Evolutionary conservation across 345 rosid species (phyloP).

Genomic region (Ailanthus altissimus): DNA sequence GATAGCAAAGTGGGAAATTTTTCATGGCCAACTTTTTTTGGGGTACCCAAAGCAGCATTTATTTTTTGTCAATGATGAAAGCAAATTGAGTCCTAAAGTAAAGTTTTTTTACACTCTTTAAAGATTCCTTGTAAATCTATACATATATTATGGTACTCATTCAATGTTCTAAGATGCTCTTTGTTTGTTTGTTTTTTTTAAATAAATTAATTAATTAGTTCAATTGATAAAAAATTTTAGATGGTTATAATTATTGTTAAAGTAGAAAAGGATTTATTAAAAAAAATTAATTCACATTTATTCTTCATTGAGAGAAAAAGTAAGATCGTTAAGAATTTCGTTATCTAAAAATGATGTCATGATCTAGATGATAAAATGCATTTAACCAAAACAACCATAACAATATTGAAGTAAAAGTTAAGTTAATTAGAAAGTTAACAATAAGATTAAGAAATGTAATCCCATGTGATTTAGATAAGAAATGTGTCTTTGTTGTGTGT

Average conservation of each 20-base stretch:
- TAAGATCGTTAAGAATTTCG: background rate
- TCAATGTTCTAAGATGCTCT: background rate
- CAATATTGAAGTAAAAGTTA: background rate
- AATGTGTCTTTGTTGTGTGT: background rate
- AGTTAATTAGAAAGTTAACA: background rate
- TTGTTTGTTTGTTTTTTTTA: background rate
- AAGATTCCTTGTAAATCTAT: background rate
- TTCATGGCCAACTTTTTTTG: background rate
- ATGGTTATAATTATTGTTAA: no score
- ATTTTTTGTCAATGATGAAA: slow-evolving; percentile 5
- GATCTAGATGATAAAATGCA: background rate
- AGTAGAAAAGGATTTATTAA: no score
- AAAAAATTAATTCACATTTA: background rate
- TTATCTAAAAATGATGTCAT: background rate
- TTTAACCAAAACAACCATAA: no score
- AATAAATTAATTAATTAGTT: no score
- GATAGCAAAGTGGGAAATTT: background rate
- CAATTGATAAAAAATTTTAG: no score
- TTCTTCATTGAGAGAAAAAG: background rate
- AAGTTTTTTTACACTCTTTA: background rate
- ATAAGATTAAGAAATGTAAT: background rate
- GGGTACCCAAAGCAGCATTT: background rate
- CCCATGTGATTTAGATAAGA: background rate
- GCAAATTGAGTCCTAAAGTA: background rate
- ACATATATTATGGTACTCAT: background rate